Evolutionary conservation across 164 flowering plant species (phyloP), one percentile per base, ranked within the genome.

Genomic region (Vitis riparia): DNA sequence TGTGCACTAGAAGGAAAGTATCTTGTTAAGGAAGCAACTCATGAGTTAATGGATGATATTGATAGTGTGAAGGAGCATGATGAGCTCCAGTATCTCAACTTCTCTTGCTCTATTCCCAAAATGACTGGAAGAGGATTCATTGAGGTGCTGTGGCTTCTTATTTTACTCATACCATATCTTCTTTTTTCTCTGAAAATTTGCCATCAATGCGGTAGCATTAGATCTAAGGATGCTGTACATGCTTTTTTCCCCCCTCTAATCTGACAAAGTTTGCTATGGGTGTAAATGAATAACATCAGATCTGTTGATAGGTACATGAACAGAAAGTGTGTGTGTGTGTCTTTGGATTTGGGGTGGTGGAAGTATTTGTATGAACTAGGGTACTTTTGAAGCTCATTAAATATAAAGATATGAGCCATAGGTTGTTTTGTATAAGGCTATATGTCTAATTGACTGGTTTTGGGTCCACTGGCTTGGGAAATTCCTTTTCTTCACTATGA

Each of bases 1-100:
- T 86, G 87, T 76, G 82, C 83, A 3, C 68, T 86, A 9, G 87
- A 86, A 62, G 89, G 89, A 71, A 76, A 83, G 16, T 85, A 83
- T 79, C 73, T 83, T 49, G 53, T 56, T 61, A 76, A 75, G 51
- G 82, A 81, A 69, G 44, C 61, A 32, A 47, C 52, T 69, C 16
- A 59, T 19, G 84, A 76, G 16, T 59, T 57, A 27, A 29, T 29
- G 16, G 82, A 73, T 19, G 72, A 17, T 55, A 68, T 4, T 74
- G 77, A 72, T 61, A 19, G 14, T 51, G 48, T 23, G 11, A 66
- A 71, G 53, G 85, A 73, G 59, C 65, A 76, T 48, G 76, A 82
- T 65, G 81, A 83, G 58, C 56, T 68, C 29, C 82, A 86, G 53
- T 68, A 72, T 66, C 56, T 79, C 32, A 77, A 30, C 60, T 77